Conservation (phyloP, 2,329 filamentous ascomycete species). For the Xylariaceae sp. region DNA sequence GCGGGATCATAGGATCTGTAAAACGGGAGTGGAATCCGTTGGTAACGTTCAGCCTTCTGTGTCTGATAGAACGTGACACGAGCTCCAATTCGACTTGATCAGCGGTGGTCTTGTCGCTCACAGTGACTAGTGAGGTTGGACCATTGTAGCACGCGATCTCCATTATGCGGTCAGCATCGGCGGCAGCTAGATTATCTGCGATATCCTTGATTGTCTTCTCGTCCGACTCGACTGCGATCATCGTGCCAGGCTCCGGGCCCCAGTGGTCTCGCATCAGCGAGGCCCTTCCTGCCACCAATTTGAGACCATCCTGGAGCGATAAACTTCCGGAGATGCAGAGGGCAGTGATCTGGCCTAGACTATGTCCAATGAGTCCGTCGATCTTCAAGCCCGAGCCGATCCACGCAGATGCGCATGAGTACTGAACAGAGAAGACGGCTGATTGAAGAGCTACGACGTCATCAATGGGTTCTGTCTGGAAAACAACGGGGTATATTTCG, state of each 20-base stretch:
- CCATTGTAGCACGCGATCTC: not conserved
- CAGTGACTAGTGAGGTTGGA: not conserved
- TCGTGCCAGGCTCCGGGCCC: not conserved
- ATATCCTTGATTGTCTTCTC: too few relatives aligned
- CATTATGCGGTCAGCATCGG: too few relatives aligned
- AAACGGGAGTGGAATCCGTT: too few relatives aligned
- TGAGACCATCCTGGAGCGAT: not conserved
- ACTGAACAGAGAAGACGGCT: constrained; percentile 34
- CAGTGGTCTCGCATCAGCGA: not conserved
- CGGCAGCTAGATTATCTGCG: too few relatives aligned
- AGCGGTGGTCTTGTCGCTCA: too few relatives aligned
- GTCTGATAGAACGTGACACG: too few relatives aligned
- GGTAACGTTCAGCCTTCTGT: too few relatives aligned
- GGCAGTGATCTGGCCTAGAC: constrained; percentile 44
- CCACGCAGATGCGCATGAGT: constrained; percentile 42
- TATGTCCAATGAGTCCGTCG: constrained; percentile 42
- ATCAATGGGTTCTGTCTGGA: not conserved
- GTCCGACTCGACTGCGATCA: not conserved
- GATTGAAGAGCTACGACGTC: not conserved
- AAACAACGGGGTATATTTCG: not conserved
- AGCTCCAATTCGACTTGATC: too few relatives aligned
- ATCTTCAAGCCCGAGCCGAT: constrained; percentile 36
- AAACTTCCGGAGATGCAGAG: constrained; percentile 36
- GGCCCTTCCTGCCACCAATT: not conserved
- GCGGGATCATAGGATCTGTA: too few relatives aligned